Conservation (phyloP, 1,139 yeast species). For the Blastobotrys arbuscula region DNA sequence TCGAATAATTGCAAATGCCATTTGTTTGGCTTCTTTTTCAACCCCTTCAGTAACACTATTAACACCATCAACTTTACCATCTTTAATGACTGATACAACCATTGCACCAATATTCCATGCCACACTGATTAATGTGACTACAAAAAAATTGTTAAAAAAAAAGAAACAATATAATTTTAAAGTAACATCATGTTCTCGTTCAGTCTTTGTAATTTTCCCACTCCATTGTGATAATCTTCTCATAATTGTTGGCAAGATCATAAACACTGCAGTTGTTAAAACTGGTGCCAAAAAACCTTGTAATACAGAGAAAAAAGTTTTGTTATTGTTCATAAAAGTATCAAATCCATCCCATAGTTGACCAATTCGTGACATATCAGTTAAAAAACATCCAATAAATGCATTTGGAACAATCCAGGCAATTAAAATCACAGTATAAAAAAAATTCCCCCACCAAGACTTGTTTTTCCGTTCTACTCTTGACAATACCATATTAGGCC, state of each 20-base stretch:
- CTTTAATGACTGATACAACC: constrained; percentile 26
- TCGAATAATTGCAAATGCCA: constrained; percentile 35
- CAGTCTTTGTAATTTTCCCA: constrained; percentile 36
- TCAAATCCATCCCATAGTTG: constrained; percentile 35
- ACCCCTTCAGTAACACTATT: constrained; percentile 9
- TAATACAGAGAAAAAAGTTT: constrained; percentile 32
- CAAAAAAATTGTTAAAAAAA: constrained; percentile 36
- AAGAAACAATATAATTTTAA: constrained; percentile 37
- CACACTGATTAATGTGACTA: constrained; percentile 38
- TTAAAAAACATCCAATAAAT: constrained; percentile 38
- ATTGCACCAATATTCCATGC: constrained; percentile 36
- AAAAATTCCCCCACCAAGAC: constrained; percentile 33
- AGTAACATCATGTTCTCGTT: constrained; percentile 37
- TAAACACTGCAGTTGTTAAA: constrained; percentile 34
- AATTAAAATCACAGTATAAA: constrained; percentile 30
- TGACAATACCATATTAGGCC: constrained; percentile 34
- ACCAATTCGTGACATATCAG: constrained; percentile 36
- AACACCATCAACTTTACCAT: constrained; percentile 17
- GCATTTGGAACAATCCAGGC: constrained; percentile 41
- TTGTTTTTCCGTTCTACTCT: constrained; percentile 31
- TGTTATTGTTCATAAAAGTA: constrained; percentile 27
- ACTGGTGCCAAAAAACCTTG: constrained; percentile 40
- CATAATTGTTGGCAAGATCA: constrained; percentile 35
- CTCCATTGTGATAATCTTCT: constrained; percentile 37
- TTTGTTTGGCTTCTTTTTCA: constrained; percentile 22